Base-by-base conservation (phyloP, 768 basidiomycete genomes). In the Saitozyma sp. region DNA sequence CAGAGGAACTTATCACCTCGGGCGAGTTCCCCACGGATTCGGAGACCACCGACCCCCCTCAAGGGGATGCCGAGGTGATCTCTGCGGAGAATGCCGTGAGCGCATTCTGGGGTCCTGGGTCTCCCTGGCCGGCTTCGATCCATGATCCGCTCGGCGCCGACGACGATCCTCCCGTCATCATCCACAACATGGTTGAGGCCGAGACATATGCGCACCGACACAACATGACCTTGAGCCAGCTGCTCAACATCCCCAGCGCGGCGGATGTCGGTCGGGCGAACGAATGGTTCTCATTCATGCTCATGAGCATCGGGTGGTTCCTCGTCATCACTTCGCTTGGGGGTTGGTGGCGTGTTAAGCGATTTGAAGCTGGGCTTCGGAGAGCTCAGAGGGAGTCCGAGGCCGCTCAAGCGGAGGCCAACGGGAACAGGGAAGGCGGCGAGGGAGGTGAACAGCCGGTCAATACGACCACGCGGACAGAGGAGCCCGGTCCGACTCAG, bases 291-390 rank as follows among this genome's bases (percentile, higher is more conserved):
- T 88, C 92, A 2, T 92, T 96, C 81, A 78, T 94, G 58, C 84
- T 97, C 74, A 95, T 98, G 89, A 90, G 89, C 0, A 70, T 93
- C 50, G 94, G 62, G 16, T 96, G 93, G 93, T 92, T 95, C 83
- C 82, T 97, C 20, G 83, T 97, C 40, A 83, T 96, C 41, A 89
- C 91, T 0, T 91, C 90, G 42, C 60, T 89, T 58, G 85, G 92
- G 39, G 87, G 89, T 9, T 96, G 69, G 65, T 80, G 78, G 78
- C 50, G 78, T 40, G 78, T 79, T 4, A 79, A 76, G 57, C 57
- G 78, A 41, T 79, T 79, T 61, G 78, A 77, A 66, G 37, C 61
- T 19, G 68, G 66, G 1, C 64, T 74, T 37, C 48, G 57, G 38
- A 50, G 41, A 8, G 69, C 69, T 43, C 71, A 74, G 59, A 54